Evolutionary conservation across 2,329 filamentous ascomycete genomes (phyloP), one percentile per base, ranked within the genome.

Genomic region (Neophaeococcomyces mojaviensis): DNA sequence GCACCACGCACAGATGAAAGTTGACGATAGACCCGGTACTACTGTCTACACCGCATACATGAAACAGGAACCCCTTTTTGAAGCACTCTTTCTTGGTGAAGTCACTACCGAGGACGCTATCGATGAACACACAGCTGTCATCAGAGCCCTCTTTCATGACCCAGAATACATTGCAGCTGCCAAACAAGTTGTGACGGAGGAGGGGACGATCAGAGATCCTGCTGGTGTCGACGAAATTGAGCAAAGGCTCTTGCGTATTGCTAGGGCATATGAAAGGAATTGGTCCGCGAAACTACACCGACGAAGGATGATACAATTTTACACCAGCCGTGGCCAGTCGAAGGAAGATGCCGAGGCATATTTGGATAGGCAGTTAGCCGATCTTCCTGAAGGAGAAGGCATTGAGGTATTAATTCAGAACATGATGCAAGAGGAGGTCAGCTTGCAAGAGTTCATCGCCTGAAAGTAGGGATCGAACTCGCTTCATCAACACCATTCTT

Each of bases 211-310:
- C 15, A n/a, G n/a, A 12, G 20, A 46, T 35, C 16, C 15, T 16
- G 31, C 7, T 33, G 24, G 24, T 16, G 15, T 46, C 3, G 30
- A 22, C 5, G 28, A 10, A 2, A 18, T 37, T 3, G 32, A 44
- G n/a, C 19, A 44, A 10, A 26, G 24, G 8, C 22, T 46, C 3
- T 5, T 46, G 22, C 35, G 39, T 13, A 33, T 46, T 16, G 43
- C 43, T 10, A 13, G 28, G 24, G 19, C 34, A 4, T 32, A 39
- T 18, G 35, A 46, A 20, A 34, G 32, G 30, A 22, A 34, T 22
- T 46, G 34, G 35, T 46, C 39, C 15, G 35, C 39, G 24, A 39
- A 46, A 28, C 35, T 46, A 18, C 36, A 46, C 12, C n/a, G 30
- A 24, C 28, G 43, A 16, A 22, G 43, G 4, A 13, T 46, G n/a